A percentile compares a stretch with the other conserved stretches of the same genome.
Conservation (phyloP, 257 asterid genomes). For the Buddleja alternifolia region DNA sequence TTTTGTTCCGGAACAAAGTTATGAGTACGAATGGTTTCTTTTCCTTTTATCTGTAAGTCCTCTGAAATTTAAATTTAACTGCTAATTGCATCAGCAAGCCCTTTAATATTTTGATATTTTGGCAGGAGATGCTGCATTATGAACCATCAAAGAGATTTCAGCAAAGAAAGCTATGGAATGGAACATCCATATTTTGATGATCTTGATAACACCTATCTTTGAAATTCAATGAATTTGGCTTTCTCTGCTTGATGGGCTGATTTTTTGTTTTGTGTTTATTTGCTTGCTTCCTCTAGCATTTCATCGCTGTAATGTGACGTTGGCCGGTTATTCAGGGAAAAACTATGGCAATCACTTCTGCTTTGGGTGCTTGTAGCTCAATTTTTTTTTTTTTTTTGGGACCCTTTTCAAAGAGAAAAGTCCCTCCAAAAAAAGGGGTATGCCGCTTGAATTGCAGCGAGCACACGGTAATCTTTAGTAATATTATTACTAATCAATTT, state of each 20-base stretch:
- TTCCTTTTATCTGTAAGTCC: slow-evolving; percentile 70
- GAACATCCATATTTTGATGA: slow-evolving; percentile 88
- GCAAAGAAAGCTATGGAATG: slow-evolving; percentile 99
- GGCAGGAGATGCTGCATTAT: slow-evolving; percentile 90
- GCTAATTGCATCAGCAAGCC: not conserved
- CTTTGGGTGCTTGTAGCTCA: not conserved
- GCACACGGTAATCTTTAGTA: too few species aligned
- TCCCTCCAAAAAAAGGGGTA: too few species aligned
- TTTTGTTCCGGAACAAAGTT: too few species aligned
- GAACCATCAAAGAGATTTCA: slow-evolving; percentile 91
- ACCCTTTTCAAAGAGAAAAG: too few species aligned
- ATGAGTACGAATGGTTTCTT: too few species aligned
- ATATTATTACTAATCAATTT: slow-evolving; percentile 13
- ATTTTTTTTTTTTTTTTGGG: too few species aligned
- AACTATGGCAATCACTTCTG: too few species aligned
- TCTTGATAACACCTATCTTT: slow-evolving; percentile 67
- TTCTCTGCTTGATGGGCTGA: not conserved
- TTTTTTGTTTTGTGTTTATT: not conserved
- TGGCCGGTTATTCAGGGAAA: too few species aligned
- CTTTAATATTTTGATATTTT: too few species aligned
- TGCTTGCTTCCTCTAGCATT: slow-evolving; percentile 54
- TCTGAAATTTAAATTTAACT: not conserved
- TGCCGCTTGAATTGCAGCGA: too few species aligned
- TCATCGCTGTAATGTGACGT: not conserved
- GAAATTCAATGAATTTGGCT: slow-evolving; percentile 2